phyloP scores from a whole-genome alignment of 495 filamentous ascomycete genomes.

The Schizothecium vesticola region DNA sequence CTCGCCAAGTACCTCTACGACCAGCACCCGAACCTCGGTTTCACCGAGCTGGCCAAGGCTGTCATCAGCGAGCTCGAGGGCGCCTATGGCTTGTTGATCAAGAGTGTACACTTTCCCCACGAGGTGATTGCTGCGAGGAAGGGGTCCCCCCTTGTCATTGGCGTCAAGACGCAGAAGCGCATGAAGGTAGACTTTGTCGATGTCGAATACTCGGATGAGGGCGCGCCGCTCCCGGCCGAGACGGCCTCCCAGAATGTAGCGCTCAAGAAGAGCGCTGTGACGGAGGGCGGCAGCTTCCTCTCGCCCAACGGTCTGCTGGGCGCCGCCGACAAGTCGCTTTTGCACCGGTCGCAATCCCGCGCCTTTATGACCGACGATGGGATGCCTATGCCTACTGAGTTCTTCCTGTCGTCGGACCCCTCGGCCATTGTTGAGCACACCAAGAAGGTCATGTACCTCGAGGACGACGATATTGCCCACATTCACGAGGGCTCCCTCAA shows the following conservation, averaged over 20 bases:
- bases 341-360: constrained; percentile 95
- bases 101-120: constrained; percentile 97
- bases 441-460: constrained; percentile 98
- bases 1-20: constrained; percentile 98
- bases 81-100: constrained; percentile 92
- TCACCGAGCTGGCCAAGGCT: constrained; percentile 92
- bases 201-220: constrained; percentile 89
- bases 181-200: constrained; percentile 99
- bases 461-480: constrained; percentile 99
- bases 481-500: constrained; percentile 98
- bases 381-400: constrained; percentile 94
- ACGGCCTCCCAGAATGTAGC: constrained; percentile 94
- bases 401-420: constrained; percentile 96
- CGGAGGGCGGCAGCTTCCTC: constrained; percentile 45
- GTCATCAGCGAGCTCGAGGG: constrained; percentile 98
- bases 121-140: constrained; percentile 97
- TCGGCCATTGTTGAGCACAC: constrained; percentile 99
- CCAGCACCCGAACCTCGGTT: constrained; percentile 88
- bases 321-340: constrained; percentile 90
- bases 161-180: constrained; percentile 90
- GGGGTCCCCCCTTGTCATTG: constrained; percentile 93
- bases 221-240: constrained; percentile 79
- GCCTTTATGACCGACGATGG: constrained; percentile 98
- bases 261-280: constrained; percentile 66
- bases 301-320: constrained; percentile 68